A percentile compares a stretch with the other conserved stretches of the same genome.
Evolutionary conservation across 148 eudicot species (phyloP).

Genomic region (Cornus suecica): DNA sequence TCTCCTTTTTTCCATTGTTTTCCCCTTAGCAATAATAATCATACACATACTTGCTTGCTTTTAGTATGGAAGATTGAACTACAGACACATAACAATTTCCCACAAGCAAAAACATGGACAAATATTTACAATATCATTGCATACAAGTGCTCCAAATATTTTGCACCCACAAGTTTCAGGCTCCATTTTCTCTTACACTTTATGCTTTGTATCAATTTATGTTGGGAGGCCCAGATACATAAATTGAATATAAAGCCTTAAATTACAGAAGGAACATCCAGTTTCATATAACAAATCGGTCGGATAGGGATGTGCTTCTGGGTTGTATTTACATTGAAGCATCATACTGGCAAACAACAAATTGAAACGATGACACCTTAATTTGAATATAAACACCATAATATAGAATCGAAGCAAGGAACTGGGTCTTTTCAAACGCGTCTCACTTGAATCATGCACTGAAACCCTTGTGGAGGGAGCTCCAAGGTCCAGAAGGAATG

Average conservation of each 20-base stretch:
- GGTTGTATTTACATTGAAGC: conserved; percentile 7
- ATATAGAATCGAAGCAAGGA: neutral
- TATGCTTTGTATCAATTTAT: neutral
- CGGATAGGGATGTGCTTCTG: conserved; percentile 1
- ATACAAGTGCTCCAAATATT: too few relatives aligned
- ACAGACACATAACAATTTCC: too few relatives aligned
- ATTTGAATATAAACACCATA: neutral
- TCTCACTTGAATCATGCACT: conserved; percentile 42
- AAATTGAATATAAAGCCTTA: neutral
- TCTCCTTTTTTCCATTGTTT: too few relatives aligned
- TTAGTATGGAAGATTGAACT: too few relatives aligned
- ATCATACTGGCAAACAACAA: neutral
- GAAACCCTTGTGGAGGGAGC: conserved; percentile 84
- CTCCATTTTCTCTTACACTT: neutral
- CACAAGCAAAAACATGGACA: too few relatives aligned
- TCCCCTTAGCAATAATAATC: too few relatives aligned
- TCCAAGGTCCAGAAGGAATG: conserved; percentile 73
- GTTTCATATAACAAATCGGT: neutral
- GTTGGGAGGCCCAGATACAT: neutral
- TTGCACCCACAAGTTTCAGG: too few relatives aligned
- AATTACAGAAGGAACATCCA: neutral
- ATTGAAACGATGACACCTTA: neutral
- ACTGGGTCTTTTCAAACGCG: neutral
- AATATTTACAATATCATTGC: too few relatives aligned
- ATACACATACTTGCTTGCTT: too few relatives aligned